phyloP scores from a whole-genome alignment of 2,329 filamentous ascomycete species.

The Elsinoe necatrix region DNA sequence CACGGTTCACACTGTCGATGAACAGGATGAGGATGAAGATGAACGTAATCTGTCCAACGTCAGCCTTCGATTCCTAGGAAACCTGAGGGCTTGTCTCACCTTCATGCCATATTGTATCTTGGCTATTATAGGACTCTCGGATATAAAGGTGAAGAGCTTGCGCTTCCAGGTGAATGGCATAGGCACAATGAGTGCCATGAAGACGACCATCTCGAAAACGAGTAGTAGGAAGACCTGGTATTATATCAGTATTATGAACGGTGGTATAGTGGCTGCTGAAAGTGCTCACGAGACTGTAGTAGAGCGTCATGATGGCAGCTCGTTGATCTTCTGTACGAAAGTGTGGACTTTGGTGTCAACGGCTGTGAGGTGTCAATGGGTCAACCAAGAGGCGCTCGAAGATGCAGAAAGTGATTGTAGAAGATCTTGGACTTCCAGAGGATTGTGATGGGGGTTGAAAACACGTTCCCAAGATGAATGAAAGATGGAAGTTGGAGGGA shows the following conservation, averaged over 20 bases:
- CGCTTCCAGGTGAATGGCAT: slow-evolving; percentile 80
- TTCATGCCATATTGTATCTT: slow-evolving; percentile 97
- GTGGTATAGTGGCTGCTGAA: slow-evolving; percentile 3
- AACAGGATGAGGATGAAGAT: slow-evolving; percentile 99
- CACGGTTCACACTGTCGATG: slow-evolving; percentile 89
- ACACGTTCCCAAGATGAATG: neutral
- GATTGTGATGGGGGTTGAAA: neutral
- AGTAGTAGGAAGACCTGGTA: slow-evolving; percentile 71
- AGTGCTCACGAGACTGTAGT: slow-evolving; percentile 55
- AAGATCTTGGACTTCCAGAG: neutral
- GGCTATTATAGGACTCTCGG: slow-evolving; percentile 72
- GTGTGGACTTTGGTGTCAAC: neutral
- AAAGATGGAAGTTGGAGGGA: slow-evolving; percentile 1
- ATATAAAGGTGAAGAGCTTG: slow-evolving; percentile 92
- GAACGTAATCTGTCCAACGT: slow-evolving; percentile 65
- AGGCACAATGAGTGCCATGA: slow-evolving; percentile 73
- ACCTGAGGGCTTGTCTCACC: slow-evolving; percentile 35
- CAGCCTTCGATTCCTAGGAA: neutral
- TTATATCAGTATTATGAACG: neutral
- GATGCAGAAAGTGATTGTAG: neutral
- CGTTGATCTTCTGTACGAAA: neutral
- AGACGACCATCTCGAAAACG: slow-evolving; percentile 73
- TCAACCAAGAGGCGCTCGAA: neutral
- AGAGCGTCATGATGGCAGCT: slow-evolving; percentile 55
- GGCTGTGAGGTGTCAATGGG: neutral